These are phyloP conservation scores for Termitomyces sp. DNA, from an alignment of 768 basidiomycete genomes.

Conservation along the genomic window DNA sequence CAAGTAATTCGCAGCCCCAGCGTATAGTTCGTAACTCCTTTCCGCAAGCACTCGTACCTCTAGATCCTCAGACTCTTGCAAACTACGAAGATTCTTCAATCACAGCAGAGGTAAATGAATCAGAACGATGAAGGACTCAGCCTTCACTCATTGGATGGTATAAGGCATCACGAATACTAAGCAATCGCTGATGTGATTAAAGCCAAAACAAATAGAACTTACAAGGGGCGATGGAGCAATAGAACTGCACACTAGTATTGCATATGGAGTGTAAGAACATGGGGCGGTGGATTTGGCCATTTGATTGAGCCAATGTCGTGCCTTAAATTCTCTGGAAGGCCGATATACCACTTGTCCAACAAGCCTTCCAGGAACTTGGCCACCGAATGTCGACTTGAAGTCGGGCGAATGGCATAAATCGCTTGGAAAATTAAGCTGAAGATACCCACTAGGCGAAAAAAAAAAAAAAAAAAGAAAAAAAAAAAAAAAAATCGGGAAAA, in stretches of 20 bases:
- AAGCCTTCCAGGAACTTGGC: conserved; percentile 50
- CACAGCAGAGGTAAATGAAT: neutral
- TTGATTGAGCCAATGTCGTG: conserved; percentile 47
- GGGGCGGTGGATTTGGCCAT: conserved; percentile 45
- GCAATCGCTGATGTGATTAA: conserved; percentile 4
- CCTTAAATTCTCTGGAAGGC: conserved; percentile 62
- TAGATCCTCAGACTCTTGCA: conserved; percentile 39
- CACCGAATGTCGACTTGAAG: conserved; percentile 52
- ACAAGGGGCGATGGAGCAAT: conserved; percentile 77
- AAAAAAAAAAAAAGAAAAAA: too few species aligned
- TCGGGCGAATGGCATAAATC: conserved; percentile 62
- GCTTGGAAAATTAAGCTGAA: conserved; percentile 63
- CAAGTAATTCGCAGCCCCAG: conserved; percentile 74
- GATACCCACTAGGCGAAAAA: conserved; percentile 56
- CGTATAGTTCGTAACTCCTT: conserved; percentile 69
- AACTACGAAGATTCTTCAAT: conserved; percentile 18
- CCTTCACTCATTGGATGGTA: conserved; percentile 29
- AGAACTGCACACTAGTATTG: conserved; percentile 81
- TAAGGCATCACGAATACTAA: conserved; percentile 34
- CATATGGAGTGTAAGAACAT: conserved; percentile 74
- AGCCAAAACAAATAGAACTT: conserved; percentile 23
- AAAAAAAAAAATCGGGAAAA: conserved; percentile 5
- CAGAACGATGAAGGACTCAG: conserved; percentile 22
- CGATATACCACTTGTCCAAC: conserved; percentile 72
- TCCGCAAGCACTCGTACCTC: conserved; percentile 50